Percentiles rank a stretch among this genome's conserved stretches.
phyloP scores from a whole-genome alignment of 2,329 filamentous ascomycete genomes.

The Paracoccidioides brasiliensis region DNA sequence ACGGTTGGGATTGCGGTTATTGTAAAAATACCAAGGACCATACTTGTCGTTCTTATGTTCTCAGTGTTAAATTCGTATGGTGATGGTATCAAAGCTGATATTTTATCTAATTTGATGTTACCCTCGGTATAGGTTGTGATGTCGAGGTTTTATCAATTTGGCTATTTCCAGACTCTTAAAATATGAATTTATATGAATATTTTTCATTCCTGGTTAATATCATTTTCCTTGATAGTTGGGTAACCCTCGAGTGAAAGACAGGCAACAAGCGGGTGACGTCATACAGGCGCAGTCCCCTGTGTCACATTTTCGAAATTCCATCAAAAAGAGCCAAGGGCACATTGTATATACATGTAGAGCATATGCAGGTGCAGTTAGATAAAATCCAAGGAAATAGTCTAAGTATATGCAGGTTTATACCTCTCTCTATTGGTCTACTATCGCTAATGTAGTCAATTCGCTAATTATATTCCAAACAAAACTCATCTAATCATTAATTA shows the following conservation, averaged over 20 bases:
- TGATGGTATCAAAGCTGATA: too few relatives aligned
- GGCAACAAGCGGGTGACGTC: not conserved
- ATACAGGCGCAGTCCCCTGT: not conserved
- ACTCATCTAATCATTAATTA: not conserved
- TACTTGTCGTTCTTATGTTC: constrained; percentile 9
- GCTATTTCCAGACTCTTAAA: too few relatives aligned
- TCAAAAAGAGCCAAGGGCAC: too few relatives aligned
- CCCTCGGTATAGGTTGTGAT: too few relatives aligned
- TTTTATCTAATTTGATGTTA: too few relatives aligned
- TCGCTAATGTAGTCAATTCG: not conserved
- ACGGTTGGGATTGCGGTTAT: constrained; percentile 34
- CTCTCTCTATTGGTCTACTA: not conserved
- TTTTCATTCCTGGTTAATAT: not conserved
- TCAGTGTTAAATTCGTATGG: too few relatives aligned
- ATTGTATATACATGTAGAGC: too few relatives aligned
- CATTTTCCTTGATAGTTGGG: too few relatives aligned
- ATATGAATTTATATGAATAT: not conserved
- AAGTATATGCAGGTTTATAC: not conserved
- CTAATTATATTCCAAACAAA: not conserved
- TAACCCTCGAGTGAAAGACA: too few relatives aligned
- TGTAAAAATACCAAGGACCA: constrained; percentile 31
- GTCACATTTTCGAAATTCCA: not conserved
- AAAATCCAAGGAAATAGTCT: too few relatives aligned
- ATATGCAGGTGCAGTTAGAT: not conserved
- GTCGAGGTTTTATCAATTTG: too few relatives aligned